Evolutionary conservation across 2,329 filamentous ascomycete species (phyloP), one percentile per base, ranked within the genome.

Genomic region (Aspergillaceae sp.): DNA sequence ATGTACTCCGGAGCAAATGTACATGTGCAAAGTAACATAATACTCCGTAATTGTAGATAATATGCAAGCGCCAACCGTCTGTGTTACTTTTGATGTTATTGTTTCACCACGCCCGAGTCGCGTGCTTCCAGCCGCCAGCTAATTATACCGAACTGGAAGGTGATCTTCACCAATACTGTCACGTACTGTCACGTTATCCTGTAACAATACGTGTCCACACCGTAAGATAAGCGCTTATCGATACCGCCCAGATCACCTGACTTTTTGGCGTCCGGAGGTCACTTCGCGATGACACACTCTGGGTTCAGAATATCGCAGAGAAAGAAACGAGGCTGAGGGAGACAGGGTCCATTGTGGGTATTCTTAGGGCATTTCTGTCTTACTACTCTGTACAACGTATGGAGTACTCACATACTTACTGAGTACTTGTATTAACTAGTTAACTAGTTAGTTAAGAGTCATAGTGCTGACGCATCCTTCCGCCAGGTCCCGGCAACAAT

Each of bases 21-120:
- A 19, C 19, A 19, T 19, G 19, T 19, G 19, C 19, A 19, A 19
- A 42, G 46, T 55, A 50, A 41, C 27, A 46, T 51, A 46, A 19
- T 41, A 27, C 43, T 51, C 44, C 33, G 49, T 56, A 42, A 47
- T 36, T 19, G 37, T 37, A 37, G 7, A 19, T 5, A 19, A 36
- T 34, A 41, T 19, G 10, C 28, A 32, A 27, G 19, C 19, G 19
- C 19, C 19, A 19, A 19, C 10, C 10, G 11, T 8, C 29, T 26
- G 29, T 29, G 7, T 29, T 9, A 30, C 10, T 29, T 5, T 11
- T 29, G 11, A 41, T 6, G 10, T 27, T 29, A 30, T 41, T 27
- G 40, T 41, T 30, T 41, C 40, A 41, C 40, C 40, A 41, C 8
- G n/a, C 30, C 40, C 40, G 11, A 32, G 40, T 41, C 40, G 40